These are phyloP conservation scores for Paspalum vaginatum DNA, from an alignment of 176 grass and related monocot species.

Conservation along the genomic window DNA sequence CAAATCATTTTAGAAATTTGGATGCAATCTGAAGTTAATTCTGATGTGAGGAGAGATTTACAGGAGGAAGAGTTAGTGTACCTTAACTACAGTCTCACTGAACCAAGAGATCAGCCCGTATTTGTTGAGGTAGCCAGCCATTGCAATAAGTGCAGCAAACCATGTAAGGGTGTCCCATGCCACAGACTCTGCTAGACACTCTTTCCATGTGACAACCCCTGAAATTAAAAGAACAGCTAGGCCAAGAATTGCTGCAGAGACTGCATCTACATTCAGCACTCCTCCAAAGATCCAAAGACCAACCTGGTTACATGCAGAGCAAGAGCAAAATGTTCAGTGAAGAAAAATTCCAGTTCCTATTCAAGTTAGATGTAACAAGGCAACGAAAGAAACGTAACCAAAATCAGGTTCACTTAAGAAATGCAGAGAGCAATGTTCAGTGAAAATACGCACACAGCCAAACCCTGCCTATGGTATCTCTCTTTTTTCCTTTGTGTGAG, in stretches of 20 bases:
- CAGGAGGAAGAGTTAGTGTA: slow-evolving; percentile 34
- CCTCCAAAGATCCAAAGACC: slow-evolving; percentile 98
- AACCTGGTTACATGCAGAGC: slow-evolving; percentile 62
- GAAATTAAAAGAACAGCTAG: slow-evolving; percentile 84
- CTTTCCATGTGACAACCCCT: slow-evolving; percentile 98
- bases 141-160: slow-evolving; percentile 98
- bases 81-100: slow-evolving; percentile 97
- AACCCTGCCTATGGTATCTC: not conserved
- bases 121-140: slow-evolving; percentile 99
- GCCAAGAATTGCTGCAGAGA: slow-evolving; percentile 91
- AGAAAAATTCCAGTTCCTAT: slow-evolving; percentile 5
- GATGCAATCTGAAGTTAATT: not conserved
- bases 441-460: not conserved
- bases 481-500: not conserved
- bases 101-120: slow-evolving; percentile 97
- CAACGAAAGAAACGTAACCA: slow-evolving; percentile 13
- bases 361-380: not conserved
- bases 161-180: slow-evolving; percentile 99
- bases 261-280: slow-evolving; percentile 77
- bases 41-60: not conserved
- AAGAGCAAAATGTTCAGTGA: slow-evolving; percentile 27
- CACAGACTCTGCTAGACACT: slow-evolving; percentile 91
- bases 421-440: not conserved
- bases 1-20: not conserved
- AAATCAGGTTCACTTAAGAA: not conserved